Conservation (phyloP, 495 filamentous ascomycete species). For the Hypoxylon lienhwacheense region DNA sequence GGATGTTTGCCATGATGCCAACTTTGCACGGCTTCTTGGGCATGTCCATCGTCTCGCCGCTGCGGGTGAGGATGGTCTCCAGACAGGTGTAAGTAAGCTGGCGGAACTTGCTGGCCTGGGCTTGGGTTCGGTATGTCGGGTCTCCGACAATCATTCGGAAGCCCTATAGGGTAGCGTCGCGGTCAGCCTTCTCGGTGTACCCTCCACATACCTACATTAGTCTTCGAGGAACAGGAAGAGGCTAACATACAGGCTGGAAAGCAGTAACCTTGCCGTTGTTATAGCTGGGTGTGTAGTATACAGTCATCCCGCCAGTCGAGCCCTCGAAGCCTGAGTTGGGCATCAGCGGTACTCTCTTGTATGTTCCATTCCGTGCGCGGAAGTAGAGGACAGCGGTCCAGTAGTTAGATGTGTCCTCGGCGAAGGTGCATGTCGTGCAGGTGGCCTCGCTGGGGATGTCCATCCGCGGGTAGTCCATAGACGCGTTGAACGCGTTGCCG, state of each 20-base stretch:
- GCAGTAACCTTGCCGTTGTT: slow-evolving; percentile 38
- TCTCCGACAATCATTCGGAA: slow-evolving; percentile 49
- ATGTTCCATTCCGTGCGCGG: slow-evolving; percentile 41
- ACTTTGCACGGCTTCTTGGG: slow-evolving; percentile 40
- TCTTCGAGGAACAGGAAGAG: neutral
- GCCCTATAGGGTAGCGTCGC: slow-evolving; percentile 32
- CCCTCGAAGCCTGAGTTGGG: slow-evolving; percentile 35
- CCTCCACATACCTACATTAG: neutral
- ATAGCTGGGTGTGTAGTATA: slow-evolving; percentile 38
- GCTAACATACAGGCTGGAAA: slow-evolving; percentile 39
- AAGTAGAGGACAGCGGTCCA: slow-evolving; percentile 42
- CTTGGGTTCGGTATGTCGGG: slow-evolving; percentile 36
- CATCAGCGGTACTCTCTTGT: slow-evolving; percentile 38
- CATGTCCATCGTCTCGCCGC: slow-evolving; percentile 37
- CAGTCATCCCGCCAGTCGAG: slow-evolving; percentile 37
- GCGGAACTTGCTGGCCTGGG: slow-evolving; percentile 31
- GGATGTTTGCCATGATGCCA: slow-evolving; percentile 46
- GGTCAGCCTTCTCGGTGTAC: neutral
- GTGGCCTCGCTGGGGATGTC: slow-evolving; percentile 35
- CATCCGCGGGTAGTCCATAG: slow-evolving; percentile 35
- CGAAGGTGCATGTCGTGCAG: slow-evolving; percentile 42
- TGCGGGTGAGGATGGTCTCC: slow-evolving; percentile 32
- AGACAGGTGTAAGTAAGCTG: slow-evolving; percentile 42
- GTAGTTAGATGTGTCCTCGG: slow-evolving; percentile 45
- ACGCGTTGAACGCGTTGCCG: slow-evolving; percentile 41